Conservation (phyloP, 2,329 filamentous ascomycete species). For the Reticulascus tulasneorum region DNA sequence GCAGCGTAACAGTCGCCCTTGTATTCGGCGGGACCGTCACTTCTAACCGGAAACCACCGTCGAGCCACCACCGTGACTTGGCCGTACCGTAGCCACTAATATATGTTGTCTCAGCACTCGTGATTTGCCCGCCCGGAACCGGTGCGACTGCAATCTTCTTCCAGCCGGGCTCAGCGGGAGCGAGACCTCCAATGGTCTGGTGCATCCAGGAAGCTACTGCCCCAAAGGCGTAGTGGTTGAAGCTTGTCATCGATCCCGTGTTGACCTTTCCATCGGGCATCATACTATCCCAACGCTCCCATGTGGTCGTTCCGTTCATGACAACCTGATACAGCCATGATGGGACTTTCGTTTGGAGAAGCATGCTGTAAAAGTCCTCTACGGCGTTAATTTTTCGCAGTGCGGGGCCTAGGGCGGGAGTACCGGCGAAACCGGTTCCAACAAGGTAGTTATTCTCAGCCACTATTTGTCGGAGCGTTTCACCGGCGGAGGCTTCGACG, state of each 20-base stretch:
- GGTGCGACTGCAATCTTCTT: conserved; percentile 30
- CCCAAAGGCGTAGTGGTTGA: conserved; percentile 47
- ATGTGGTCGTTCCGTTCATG: conserved; percentile 42
- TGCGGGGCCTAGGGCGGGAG: conserved; percentile 30
- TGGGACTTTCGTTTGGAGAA: conserved; percentile 38
- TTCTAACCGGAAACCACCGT: not conserved
- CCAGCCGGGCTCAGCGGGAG: conserved; percentile 34
- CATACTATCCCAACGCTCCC: conserved; percentile 49
- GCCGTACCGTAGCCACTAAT: conserved; percentile 26
- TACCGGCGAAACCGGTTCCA: conserved; percentile 40
- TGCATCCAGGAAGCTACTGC: conserved; percentile 44
- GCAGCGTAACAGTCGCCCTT: not conserved
- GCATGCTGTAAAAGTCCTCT: conserved; percentile 40
- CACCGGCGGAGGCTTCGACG: conserved; percentile 18
- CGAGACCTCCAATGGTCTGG: conserved; percentile 34
- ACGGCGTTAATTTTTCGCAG: conserved; percentile 22
- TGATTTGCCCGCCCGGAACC: conserved; percentile 30
- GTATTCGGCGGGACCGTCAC: conserved; percentile 2
- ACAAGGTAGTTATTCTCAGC: conserved; percentile 27
- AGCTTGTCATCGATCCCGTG: conserved; percentile 42
- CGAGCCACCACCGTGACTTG: conserved; percentile 20
- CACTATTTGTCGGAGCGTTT: conserved; percentile 26
- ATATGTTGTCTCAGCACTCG: conserved; percentile 22
- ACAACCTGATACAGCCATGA: conserved; percentile 45
- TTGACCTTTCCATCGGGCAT: conserved; percentile 39